Evolutionary conservation across 2,329 filamentous ascomycete species (phyloP).

Genomic region (Pseudocercospora pini-densiflorae): DNA sequence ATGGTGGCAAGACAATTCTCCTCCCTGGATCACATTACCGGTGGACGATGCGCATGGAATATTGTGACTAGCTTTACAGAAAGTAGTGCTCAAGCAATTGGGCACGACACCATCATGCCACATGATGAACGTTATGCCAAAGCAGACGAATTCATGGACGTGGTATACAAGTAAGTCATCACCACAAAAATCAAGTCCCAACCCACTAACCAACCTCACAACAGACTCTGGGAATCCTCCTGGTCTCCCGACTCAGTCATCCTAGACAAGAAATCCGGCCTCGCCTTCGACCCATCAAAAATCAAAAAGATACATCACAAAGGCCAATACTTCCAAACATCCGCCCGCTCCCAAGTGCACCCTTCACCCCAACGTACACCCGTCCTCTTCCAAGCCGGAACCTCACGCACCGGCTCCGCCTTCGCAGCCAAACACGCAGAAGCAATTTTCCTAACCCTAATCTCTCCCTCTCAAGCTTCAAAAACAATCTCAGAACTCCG

Average conservation of each 20-base stretch:
- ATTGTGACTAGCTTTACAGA: conserved; percentile 68
- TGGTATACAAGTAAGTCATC: conserved; percentile 62
- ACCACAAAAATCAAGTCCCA: not conserved
- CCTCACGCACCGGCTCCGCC: conserved; percentile 59
- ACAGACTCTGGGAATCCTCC: conserved; percentile 56
- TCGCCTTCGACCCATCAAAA: conserved; percentile 62
- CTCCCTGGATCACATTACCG: conserved; percentile 65
- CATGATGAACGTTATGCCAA: conserved; percentile 66
- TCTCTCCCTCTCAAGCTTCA: conserved; percentile 57
- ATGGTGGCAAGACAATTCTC: conserved; percentile 65
- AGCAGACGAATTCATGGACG: conserved; percentile 64
- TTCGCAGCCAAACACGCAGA: conserved; percentile 65
- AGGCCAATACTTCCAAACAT: conserved; percentile 58
- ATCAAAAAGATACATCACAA: conserved; percentile 63
- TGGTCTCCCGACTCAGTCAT: conserved; percentile 61
- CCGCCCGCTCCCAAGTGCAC: conserved; percentile 49
- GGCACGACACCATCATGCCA: conserved; percentile 59
- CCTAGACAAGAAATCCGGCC: conserved; percentile 57
- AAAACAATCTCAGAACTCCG: conserved; percentile 52
- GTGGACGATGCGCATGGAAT: conserved; percentile 67
- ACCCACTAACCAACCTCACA: not conserved
- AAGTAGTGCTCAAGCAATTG: conserved; percentile 65
- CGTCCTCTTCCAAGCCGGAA: conserved; percentile 58
- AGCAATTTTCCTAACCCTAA: conserved; percentile 65
- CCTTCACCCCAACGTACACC: conserved; percentile 47